A percentile compares a stretch with the other conserved stretches of the same genome.
Evolutionary conservation across 208 protist genomes (phyloP).

Genomic region (Trypanosoma boissoni): DNA sequence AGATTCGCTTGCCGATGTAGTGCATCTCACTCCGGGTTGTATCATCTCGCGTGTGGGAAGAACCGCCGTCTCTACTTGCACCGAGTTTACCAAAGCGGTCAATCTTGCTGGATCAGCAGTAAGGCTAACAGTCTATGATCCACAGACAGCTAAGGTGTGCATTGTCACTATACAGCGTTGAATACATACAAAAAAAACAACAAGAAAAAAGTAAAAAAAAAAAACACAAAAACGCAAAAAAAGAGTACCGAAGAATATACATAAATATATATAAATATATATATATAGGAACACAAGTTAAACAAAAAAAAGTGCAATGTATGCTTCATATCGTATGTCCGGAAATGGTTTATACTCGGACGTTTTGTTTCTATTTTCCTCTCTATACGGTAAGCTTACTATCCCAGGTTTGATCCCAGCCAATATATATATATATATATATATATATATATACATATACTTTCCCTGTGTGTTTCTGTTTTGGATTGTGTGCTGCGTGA

Average conservation of each 20-base stretch:
- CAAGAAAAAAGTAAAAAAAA: too few relatives aligned
- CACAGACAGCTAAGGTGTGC: conserved; percentile 32
- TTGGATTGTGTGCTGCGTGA: background rate
- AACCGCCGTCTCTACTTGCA: conserved; percentile 24
- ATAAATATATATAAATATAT: too few relatives aligned
- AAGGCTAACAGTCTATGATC: conserved; percentile 58
- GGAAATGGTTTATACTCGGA: too few relatives aligned
- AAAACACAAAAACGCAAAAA: too few relatives aligned
- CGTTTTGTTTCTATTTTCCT: too few relatives aligned
- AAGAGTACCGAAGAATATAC: too few relatives aligned
- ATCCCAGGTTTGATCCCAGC: too few relatives aligned
- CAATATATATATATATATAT: background rate
- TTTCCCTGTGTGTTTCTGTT: background rate
- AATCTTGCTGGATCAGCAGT: conserved; percentile 14
- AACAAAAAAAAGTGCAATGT: too few relatives aligned
- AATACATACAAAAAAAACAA: too few relatives aligned
- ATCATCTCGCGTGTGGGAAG: conserved; percentile 56
- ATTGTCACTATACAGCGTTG: conserved; percentile 29
- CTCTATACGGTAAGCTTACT: too few relatives aligned
- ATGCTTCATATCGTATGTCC: too few relatives aligned
- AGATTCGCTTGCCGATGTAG: conserved; percentile 27
- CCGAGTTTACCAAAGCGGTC: conserved; percentile 33
- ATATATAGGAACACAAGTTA: too few relatives aligned
- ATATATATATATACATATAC: background rate
- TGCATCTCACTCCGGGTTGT: conserved; percentile 26